phyloP scores from a whole-genome alignment of 306 rosid species.

The Crataegus laevigata region DNA sequence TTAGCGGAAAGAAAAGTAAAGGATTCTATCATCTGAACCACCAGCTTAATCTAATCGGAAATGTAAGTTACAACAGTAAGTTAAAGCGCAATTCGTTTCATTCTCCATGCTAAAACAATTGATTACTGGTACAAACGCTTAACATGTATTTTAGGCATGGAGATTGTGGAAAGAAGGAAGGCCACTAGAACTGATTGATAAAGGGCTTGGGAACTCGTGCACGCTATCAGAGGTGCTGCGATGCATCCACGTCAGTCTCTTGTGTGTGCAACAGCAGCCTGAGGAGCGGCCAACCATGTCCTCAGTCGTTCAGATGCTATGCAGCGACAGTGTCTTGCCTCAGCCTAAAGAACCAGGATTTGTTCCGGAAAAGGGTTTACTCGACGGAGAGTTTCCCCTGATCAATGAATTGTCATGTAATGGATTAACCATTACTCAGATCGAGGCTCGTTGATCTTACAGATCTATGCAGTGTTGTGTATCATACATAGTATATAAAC shows the following conservation, averaged over 20 bases:
- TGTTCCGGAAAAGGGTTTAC: constrained; percentile 2
- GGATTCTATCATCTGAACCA: constrained; percentile 24
- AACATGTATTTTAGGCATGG: constrained; percentile 39
- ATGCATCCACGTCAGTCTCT: constrained; percentile 41
- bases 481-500: neutral
- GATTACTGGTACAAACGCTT: neutral
- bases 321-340: constrained; percentile 18
- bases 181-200: constrained; percentile 33
- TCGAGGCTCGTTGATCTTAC: constrained; percentile 19
- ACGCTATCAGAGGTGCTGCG: constrained; percentile 21
- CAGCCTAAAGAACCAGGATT: constrained; percentile 51
- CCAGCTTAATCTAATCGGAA: constrained; percentile 26
- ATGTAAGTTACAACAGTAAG: constrained; percentile 32
- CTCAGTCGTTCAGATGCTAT: constrained; percentile 33
- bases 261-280: constrained; percentile 41
- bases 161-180: constrained; percentile 35
- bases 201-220: constrained; percentile 15
- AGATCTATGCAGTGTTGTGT: neutral
- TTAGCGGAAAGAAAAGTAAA: constrained; percentile 41
- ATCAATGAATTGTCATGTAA: constrained; percentile 3
- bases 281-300: constrained; percentile 35
- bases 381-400: neutral
- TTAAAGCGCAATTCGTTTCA: neutral
- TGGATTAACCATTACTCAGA: constrained; percentile 16
- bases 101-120: neutral